Base-by-base conservation (phyloP, 805 yeast genomes). In the Ogataea zsoltii region DNA sequence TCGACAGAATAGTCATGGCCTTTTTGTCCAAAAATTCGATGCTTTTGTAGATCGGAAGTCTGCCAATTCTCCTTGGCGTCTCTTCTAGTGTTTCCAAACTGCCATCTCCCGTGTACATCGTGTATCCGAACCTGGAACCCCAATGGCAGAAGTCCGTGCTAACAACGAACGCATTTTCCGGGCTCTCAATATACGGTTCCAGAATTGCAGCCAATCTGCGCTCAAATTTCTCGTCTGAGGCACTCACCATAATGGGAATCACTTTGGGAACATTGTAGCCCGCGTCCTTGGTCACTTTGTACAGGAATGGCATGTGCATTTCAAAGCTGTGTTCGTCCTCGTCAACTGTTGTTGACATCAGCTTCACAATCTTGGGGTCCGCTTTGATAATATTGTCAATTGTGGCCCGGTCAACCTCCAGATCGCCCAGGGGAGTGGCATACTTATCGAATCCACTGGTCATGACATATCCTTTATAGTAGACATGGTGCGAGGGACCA, bases 71-170 rank as follows among this genome's bases (percentile, higher is more conserved):
- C 33, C 7, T 23, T 32, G 7, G 9, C 11, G 14, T n/a, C 39
- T 41, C 45, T 12, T 11, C 37, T 14, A 65, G 42, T 17, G 54
- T 50, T 3, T 48, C 36, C 1, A 54, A n/a, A 18, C 61, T 57
- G 1, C 68, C 71, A 13, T 64, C 61, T 12, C 70, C 56, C 0
- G 81, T 71, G 51, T 80, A 83, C 6, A 69, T 66, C 3, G 77
- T 78, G 57, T 80, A 85, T 12, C 76, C 77, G 57, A 85, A 85
- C 31, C 88, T 63, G 2, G 71, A 54, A 1, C 91, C 91, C 99
- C 99, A 94, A 62, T 94, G 99, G 60, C 97, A 91, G 58, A 94
- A 94, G 68, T 94, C 99, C 2, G 92, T 79, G 61, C 96, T 86
- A 3, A 94, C 74, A 13, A 88, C 80, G 63, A 94, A 87, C 2